phyloP scores from a whole-genome alignment of 2,329 filamentous ascomycete genomes.

The Neocatenulostroma microsporum region DNA sequence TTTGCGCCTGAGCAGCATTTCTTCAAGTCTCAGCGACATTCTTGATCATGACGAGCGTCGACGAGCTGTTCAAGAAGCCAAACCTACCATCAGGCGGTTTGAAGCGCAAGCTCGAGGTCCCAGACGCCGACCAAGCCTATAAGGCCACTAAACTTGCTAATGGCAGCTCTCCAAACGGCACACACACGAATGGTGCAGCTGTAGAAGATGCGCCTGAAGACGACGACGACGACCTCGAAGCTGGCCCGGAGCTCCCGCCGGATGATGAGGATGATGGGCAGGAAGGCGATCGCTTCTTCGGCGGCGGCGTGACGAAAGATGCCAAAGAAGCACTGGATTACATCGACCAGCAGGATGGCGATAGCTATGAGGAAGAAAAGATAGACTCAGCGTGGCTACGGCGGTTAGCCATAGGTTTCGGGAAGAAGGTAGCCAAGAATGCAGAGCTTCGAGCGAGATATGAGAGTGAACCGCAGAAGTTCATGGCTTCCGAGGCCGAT shows the following conservation, averaged over 20 bases:
- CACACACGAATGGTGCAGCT: constrained; percentile 31
- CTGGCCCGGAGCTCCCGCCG: constrained; percentile 29
- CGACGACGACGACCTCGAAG: constrained; percentile 44
- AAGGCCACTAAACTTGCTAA: constrained; percentile 50
- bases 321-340: constrained; percentile 82
- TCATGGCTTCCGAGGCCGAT: constrained; percentile 81
- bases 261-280: constrained; percentile 59
- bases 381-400: constrained; percentile 80
- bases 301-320: constrained; percentile 74
- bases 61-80: constrained; percentile 56
- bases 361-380: constrained; percentile 55
- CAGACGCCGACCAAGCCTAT: constrained; percentile 50
- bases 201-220: constrained; percentile 49
- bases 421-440: constrained; percentile 86
- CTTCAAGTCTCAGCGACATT: no score
- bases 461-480: constrained; percentile 69
- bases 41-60: constrained; percentile 53
- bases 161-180: constrained; percentile 42
- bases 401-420: constrained; percentile 71
- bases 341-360: constrained; percentile 61
- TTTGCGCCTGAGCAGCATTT: no score
- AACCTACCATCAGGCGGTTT: constrained; percentile 31
- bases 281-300: constrained; percentile 92
- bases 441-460: constrained; percentile 80
- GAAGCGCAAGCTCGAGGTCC: constrained; percentile 54